Conservation (phyloP, 805 yeast genomes). For the Metschnikowia koreensis region DNA sequence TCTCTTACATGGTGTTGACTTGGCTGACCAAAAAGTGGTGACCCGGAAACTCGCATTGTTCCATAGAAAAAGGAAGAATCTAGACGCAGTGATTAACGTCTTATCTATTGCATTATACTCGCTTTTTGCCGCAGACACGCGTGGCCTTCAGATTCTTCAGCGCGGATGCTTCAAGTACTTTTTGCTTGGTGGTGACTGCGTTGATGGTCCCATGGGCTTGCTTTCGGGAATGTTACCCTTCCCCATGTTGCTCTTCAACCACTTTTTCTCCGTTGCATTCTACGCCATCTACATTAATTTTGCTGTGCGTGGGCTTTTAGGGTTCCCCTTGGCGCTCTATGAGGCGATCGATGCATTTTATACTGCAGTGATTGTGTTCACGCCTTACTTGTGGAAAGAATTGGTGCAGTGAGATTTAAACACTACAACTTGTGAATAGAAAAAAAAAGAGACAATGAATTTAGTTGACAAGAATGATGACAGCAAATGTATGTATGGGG, state of each 20-base stretch:
- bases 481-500: no score
- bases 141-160: slow-evolving; percentile 67
- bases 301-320: slow-evolving; percentile 57
- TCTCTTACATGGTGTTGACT: slow-evolving; percentile 53
- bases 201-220: slow-evolving; percentile 75
- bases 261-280: slow-evolving; percentile 88
- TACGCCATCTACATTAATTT: slow-evolving; percentile 75
- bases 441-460: neutral
- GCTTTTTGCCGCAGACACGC: slow-evolving; percentile 81
- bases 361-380: slow-evolving; percentile 75
- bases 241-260: slow-evolving; percentile 74
- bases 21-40: slow-evolving; percentile 58
- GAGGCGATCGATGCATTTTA: slow-evolving; percentile 67
- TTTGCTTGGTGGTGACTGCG: slow-evolving; percentile 77
- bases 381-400: slow-evolving; percentile 70
- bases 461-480: neutral
- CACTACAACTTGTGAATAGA: neutral
- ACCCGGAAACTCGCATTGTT: slow-evolving; percentile 59
- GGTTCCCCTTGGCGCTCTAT: slow-evolving; percentile 67
- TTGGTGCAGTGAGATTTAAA: slow-evolving; percentile 22
- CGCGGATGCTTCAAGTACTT: slow-evolving; percentile 88
- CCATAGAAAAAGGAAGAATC: slow-evolving; percentile 72
- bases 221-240: slow-evolving; percentile 77
- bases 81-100: slow-evolving; percentile 84
- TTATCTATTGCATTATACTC: slow-evolving; percentile 87